Evolutionary conservation across 2,329 filamentous ascomycete species (phyloP), one percentile per base, ranked within the genome.

Genomic region (Arthrobotrys musiformis): DNA sequence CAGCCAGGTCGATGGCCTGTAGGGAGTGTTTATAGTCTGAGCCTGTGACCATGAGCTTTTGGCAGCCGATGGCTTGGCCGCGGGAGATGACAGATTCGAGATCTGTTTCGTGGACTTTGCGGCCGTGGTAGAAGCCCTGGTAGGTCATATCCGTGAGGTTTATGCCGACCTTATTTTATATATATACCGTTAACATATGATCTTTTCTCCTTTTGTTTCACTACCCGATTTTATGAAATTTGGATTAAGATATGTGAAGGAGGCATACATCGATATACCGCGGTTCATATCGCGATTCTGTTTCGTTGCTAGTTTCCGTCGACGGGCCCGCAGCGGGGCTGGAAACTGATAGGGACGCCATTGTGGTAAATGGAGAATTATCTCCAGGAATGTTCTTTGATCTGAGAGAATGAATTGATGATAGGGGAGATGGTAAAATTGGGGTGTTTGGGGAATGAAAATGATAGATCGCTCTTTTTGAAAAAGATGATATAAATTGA

Each of bases 61-160:
- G 86, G 82, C 94, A 97, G 42, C 95, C 94, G 1, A 91, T 90
- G 79, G 92, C 88, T 15, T 88, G 84, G 2, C 93, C 93, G 79
- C 95, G 88, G 79, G 90, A 86, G n/a, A 99, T 85, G 26, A 99
- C 92, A 79, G 90, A 90, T 28, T 86, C 83, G 15, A 94, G 88
- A 82, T 96, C 93, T 81, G 92, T 87, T 9, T 90, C 88, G 81
- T 96, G 93, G 26, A 86, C 85, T 80, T 81, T 69, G 19, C 90
- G 93, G 81, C 92, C 93, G 82, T 96, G 91, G 82, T 98, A 96
- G 46, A 88, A 84, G 61, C 95, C 95, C 54, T 89, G 88, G 84
- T 94, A 99, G 75, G 97, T 93, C 63, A 92, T 92, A 82, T 99
- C 95, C 64, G 94, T 92, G 68, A 99, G 88, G 84, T 99, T 99